Conservation (phyloP, 139 green algal species). For the Chlamydomonas schloesseri region DNA sequence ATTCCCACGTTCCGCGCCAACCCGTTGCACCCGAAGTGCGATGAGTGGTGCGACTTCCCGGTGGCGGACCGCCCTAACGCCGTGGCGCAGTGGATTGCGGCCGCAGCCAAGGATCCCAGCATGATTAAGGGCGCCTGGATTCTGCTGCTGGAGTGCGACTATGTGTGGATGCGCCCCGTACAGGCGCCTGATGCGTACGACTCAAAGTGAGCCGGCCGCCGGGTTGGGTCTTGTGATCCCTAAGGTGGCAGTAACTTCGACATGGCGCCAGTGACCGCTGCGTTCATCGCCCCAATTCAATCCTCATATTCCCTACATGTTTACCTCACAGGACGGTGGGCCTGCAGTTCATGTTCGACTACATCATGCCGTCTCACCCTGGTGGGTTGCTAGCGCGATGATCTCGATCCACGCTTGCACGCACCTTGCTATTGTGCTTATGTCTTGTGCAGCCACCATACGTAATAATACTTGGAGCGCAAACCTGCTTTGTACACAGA, state of each 20-base stretch:
- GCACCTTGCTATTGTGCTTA: too few relatives aligned
- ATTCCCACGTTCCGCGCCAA: slow-evolving; percentile 73
- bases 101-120: slow-evolving; percentile 57
- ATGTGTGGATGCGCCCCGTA: slow-evolving; percentile 83
- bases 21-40: slow-evolving; percentile 73
- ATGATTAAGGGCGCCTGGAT: slow-evolving; percentile 86
- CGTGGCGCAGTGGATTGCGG: slow-evolving; percentile 80
- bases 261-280: too few relatives aligned
- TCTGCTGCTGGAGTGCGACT: slow-evolving; percentile 90
- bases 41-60: slow-evolving; percentile 91
- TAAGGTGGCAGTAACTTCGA: too few relatives aligned
- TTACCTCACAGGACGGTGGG: neutral
- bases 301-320: neutral
- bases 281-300: too few relatives aligned
- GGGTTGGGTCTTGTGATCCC: too few relatives aligned
- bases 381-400: neutral
- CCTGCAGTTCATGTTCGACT: slow-evolving; percentile 80
- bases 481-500: neutral
- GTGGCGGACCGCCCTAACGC: slow-evolving; percentile 88
- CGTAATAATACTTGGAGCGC: too few relatives aligned
- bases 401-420: too few relatives aligned
- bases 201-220: slow-evolving; percentile 1
- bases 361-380: slow-evolving; percentile 76
- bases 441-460: too few relatives aligned
- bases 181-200: slow-evolving; percentile 63